Evolutionary conservation across 768 basidiomycete species (phyloP).

Genomic region (Cyclocybe cylindracea): DNA sequence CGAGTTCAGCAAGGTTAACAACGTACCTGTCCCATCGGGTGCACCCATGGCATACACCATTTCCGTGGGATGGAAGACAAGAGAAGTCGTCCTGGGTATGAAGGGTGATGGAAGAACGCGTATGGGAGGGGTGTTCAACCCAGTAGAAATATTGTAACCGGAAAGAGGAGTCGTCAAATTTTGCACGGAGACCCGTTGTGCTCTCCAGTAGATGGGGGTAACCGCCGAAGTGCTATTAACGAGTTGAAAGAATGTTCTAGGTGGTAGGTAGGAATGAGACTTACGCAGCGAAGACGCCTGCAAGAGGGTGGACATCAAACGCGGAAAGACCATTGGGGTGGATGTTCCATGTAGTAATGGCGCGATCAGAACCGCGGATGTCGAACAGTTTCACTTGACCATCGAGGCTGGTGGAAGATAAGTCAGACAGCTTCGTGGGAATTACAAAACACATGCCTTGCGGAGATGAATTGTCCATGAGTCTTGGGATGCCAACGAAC

Average conservation of each 20-base stretch:
- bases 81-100: constrained; percentile 61
- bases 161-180: constrained; percentile 51
- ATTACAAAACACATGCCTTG: constrained; percentile 57
- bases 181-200: constrained; percentile 64
- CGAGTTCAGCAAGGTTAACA: not conserved
- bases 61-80: constrained; percentile 83
- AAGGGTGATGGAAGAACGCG: constrained; percentile 56
- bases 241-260: constrained; percentile 2
- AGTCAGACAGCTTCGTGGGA: not conserved
- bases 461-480: constrained; percentile 76
- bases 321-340: constrained; percentile 75
- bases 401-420: constrained; percentile 57
- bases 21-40: constrained; percentile 65
- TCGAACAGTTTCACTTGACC: constrained; percentile 95
- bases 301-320: constrained; percentile 84
- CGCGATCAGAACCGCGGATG: constrained; percentile 61
- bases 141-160: constrained; percentile 51
- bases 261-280: constrained; percentile 27
- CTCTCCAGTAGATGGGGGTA: constrained; percentile 59
- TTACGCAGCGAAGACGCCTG: constrained; percentile 85
- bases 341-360: constrained; percentile 63
- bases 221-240: constrained; percentile 57
- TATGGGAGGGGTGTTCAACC: constrained; percentile 55
- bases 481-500: constrained; percentile 80
- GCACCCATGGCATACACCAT: constrained; percentile 80